phyloP scores from a whole-genome alignment of 305 asterid species.

The Coffea humblotiana region DNA sequence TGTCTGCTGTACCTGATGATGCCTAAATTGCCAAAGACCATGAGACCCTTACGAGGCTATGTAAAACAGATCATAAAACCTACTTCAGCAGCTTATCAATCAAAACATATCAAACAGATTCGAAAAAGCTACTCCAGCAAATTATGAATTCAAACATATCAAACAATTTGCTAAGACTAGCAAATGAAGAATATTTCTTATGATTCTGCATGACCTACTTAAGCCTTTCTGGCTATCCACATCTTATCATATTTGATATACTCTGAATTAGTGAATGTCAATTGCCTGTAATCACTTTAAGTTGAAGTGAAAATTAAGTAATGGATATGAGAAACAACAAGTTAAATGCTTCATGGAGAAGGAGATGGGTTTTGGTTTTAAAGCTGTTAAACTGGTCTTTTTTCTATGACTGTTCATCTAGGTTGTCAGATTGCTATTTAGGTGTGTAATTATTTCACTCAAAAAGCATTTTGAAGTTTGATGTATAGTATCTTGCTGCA shows the following conservation, averaged over 20 bases:
- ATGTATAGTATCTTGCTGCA: conserved; percentile 13
- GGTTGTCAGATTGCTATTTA: background rate
- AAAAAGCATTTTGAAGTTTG: background rate
- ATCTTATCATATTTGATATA: background rate
- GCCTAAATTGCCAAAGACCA: no score
- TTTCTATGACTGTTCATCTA: background rate
- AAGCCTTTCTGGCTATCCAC: background rate
- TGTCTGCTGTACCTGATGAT: background rate
- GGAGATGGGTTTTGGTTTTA: background rate
- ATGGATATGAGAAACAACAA: no score
- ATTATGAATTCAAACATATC: no score
- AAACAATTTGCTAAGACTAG: background rate
- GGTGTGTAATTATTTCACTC: background rate
- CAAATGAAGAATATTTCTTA: no score
- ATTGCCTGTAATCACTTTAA: background rate
- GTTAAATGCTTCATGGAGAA: background rate
- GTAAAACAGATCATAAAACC: background rate
- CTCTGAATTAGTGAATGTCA: background rate
- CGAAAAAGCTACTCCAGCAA: background rate
- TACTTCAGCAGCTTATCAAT: background rate
- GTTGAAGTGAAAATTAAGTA: background rate
- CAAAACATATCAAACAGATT: no score
- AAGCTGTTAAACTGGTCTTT: background rate
- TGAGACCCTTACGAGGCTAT: no score
- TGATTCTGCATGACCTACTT: background rate